Evolutionary conservation across 2,329 filamentous ascomycete species (phyloP).

Genomic region (Ophiostoma fasciatum): DNA sequence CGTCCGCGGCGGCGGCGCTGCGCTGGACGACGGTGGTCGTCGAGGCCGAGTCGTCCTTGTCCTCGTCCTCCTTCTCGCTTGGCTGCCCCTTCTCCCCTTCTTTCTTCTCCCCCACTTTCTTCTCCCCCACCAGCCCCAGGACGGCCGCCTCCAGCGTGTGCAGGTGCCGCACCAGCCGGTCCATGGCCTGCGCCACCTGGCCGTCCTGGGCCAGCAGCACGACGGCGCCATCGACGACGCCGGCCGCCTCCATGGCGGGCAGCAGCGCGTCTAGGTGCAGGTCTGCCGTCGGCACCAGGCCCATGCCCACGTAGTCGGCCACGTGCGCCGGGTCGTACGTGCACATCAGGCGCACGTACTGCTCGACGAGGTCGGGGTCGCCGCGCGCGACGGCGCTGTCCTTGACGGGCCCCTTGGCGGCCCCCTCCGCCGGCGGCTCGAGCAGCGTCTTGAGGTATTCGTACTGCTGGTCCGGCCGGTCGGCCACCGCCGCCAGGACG

Average conservation of each 20-base stretch:
- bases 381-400: constrained; percentile 11
- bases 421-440: constrained; percentile 47
- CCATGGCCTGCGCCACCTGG: constrained; percentile 68
- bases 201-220: constrained; percentile 83
- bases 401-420: neutral
- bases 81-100: neutral
- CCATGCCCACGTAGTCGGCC: constrained; percentile 64
- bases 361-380: constrained; percentile 52
- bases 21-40: constrained; percentile 5
- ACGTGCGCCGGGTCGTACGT: constrained; percentile 69
- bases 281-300: constrained; percentile 59
- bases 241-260: constrained; percentile 76
- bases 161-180: constrained; percentile 67
- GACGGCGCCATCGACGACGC: constrained; percentile 84
- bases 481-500: constrained; percentile 46
- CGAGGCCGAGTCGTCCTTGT: constrained; percentile 1
- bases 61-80: neutral
- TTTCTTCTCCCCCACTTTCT: too few species aligned
- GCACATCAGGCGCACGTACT: constrained; percentile 86
- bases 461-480: constrained; percentile 52
- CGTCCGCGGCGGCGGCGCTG: constrained; percentile 54
- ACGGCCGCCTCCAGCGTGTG: constrained; percentile 66
- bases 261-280: constrained; percentile 67
- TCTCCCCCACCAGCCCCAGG: constrained; percentile 46
- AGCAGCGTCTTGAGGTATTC: constrained; percentile 63